Evolutionary conservation across 2,329 filamentous ascomycete genomes (phyloP), one percentile per base, ranked within the genome.

Genomic region (Trichophyton rubrum): DNA sequence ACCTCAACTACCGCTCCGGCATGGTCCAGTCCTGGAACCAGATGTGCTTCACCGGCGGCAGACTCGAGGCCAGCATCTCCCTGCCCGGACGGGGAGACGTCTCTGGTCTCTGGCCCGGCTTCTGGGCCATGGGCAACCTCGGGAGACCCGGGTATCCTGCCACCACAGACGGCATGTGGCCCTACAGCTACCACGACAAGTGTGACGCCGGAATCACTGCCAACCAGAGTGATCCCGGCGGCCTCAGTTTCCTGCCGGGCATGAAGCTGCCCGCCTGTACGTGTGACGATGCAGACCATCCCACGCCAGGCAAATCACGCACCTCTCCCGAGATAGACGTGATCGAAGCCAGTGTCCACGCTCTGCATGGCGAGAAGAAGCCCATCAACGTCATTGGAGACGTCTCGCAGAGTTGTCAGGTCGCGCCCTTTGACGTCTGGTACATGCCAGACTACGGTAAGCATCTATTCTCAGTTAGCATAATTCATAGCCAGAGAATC

Each of bases 1-100:
- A 80, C 56, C 73, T 87, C 22, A 79, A 85, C 62, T 88, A 85
- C 68, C 80, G 85, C 58, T 88, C 85, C 4, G 85, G 85, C n/a
- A 88, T 88, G 85, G 65, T 88, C 7, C 85, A 88, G 67, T 86
- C 83, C 9, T 88, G 85, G 85, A 88, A 88, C 70, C 82, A 87
- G 68, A 69, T 88, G 60, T 87, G 86, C 71, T 88, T 88, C 75
- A 87, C 86, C 63, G 85, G 85, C 35, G 86, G 86, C 2, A 80
- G 85, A 56, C 68, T 89, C 13, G 86, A 89, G 73, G 85, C 85
- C 20, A 86, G 83, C 67, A 83, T 88, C 59, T 88, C 85, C 3
- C 75, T 89, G 4, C 86, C 86, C 13, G 86, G 85, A 15, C 73
- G 78, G 55, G 86, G 85, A 53, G 83, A 87, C 64, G 80, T 83